phyloP scores from a whole-genome alignment of 2,329 filamentous ascomycete genomes.

The Alternaria angustiovoidea region DNA sequence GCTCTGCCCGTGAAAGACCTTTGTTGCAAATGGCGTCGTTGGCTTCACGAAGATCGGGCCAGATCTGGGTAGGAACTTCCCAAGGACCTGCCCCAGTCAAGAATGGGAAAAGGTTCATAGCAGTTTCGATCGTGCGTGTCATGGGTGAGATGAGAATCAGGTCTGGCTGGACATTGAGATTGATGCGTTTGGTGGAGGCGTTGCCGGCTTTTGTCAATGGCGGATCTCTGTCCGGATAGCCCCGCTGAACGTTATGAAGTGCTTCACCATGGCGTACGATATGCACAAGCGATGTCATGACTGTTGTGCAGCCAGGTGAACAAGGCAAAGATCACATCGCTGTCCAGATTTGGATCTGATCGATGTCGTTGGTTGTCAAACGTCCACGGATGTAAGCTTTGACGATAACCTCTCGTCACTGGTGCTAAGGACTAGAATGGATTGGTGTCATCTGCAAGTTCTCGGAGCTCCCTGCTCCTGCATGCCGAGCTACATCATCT shows the following conservation, averaged over 20 bases:
- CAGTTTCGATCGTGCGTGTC: conserved; percentile 35
- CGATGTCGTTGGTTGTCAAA: neutral
- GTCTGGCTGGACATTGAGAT: conserved; percentile 17
- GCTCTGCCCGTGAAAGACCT: conserved; percentile 18
- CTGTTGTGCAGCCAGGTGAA: neutral
- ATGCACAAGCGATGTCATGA: conserved; percentile 16
- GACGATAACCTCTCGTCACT: neutral
- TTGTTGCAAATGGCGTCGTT: conserved; percentile 29
- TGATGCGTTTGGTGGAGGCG: conserved; percentile 17
- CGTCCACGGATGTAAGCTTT: neutral
- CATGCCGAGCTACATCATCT: neutral
- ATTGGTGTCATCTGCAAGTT: neutral
- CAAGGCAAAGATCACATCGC: neutral
- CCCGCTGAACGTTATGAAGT: conserved; percentile 30
- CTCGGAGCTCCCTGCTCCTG: neutral
- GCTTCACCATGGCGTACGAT: conserved; percentile 34
- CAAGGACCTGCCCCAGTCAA: conserved; percentile 1
- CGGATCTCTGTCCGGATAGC: conserved; percentile 26
- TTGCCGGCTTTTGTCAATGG: conserved; percentile 28
- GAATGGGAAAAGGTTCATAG: conserved; percentile 27
- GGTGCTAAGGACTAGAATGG: neutral
- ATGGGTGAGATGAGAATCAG: conserved; percentile 36
- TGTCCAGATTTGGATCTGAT: neutral
- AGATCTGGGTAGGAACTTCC: conserved; percentile 24
- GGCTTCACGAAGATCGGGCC: conserved; percentile 33